These are phyloP conservation scores for Sherardia arvensis DNA, from an alignment of 257 asterid genomes.

Conservation along the genomic window DNA sequence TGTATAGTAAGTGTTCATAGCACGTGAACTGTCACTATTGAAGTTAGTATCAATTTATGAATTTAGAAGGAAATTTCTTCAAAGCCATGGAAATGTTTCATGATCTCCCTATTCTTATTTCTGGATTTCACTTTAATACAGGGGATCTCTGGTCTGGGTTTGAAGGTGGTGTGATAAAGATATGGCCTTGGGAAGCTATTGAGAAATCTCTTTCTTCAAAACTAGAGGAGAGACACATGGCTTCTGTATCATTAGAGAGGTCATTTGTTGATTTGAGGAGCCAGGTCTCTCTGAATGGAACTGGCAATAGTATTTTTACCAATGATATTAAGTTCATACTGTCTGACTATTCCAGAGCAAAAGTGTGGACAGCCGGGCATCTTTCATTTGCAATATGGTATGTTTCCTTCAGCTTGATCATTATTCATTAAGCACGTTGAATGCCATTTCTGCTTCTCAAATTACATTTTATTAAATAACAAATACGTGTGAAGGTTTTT, in stretches of 20 bases:
- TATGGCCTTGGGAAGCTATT: constrained; percentile 97
- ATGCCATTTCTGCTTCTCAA: not conserved
- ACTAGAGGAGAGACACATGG: constrained; percentile 74
- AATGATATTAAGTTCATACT: constrained; percentile 69
- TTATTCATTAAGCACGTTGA: not conserved
- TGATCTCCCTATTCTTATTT: constrained; percentile 10
- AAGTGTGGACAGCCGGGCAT: constrained; percentile 80
- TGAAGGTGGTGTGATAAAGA: constrained; percentile 77
- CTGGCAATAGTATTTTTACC: constrained; percentile 53
- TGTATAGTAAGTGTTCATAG: not conserved
- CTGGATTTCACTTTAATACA: constrained; percentile 26
- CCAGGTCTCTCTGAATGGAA: constrained; percentile 56
- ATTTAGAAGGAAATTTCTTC: not conserved
- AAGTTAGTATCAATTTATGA: not conserved
- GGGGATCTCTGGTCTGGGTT: constrained; percentile 98
- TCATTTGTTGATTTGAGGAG: constrained; percentile 77
- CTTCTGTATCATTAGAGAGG: constrained; percentile 74
- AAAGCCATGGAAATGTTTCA: not conserved
- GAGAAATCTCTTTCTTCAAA: constrained; percentile 62
- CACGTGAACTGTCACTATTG: not conserved
- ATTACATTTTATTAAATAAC: too few species aligned
- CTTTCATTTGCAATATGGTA: constrained; percentile 83
- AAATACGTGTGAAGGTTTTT: too few species aligned
- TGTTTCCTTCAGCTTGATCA: constrained; percentile 16
- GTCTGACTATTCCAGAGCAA: constrained; percentile 65